These are phyloP conservation scores for Phytopythium delawarense DNA, from an alignment of 352 stramenopile genomes.

Conservation along the genomic window DNA sequence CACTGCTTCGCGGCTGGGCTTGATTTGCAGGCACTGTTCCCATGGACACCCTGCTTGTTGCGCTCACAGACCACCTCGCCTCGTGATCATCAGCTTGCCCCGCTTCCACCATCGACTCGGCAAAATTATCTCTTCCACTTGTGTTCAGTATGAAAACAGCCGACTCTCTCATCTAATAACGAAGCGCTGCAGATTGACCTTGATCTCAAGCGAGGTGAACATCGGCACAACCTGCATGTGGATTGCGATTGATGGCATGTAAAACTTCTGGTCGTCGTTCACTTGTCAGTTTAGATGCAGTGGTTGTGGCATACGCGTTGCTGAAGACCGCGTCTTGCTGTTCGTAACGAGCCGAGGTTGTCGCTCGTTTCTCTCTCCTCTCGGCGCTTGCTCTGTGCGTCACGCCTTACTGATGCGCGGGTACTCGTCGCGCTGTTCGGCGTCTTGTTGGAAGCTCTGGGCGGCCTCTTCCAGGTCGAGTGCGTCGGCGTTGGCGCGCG, in stretches of 20 bases:
- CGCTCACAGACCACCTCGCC: constrained; percentile 2
- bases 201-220: background rate
- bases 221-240: background rate
- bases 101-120: background rate
- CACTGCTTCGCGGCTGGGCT: background rate
- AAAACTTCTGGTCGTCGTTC: background rate
- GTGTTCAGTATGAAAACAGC: background rate
- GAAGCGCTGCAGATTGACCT: background rate
- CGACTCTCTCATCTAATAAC: background rate
- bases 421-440: background rate
- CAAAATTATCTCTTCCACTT: background rate
- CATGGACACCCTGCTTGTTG: constrained; percentile 35
- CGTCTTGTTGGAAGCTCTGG: background rate
- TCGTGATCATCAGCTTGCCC: background rate
- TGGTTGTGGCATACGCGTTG: background rate
- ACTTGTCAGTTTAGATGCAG: background rate
- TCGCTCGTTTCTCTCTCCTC: background rate
- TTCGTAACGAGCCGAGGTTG: background rate
- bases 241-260: background rate
- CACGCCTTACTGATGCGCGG: background rate
- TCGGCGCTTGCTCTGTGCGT: background rate
- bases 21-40: constrained; percentile 21
- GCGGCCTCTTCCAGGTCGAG: constrained; percentile 3
- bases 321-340: background rate
- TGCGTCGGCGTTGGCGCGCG: constrained; percentile 1